Evolutionary conservation across 2,329 filamentous ascomycete genomes (phyloP), one percentile per base, ranked within the genome.

Genomic region (Rhynchosporium secalis): DNA sequence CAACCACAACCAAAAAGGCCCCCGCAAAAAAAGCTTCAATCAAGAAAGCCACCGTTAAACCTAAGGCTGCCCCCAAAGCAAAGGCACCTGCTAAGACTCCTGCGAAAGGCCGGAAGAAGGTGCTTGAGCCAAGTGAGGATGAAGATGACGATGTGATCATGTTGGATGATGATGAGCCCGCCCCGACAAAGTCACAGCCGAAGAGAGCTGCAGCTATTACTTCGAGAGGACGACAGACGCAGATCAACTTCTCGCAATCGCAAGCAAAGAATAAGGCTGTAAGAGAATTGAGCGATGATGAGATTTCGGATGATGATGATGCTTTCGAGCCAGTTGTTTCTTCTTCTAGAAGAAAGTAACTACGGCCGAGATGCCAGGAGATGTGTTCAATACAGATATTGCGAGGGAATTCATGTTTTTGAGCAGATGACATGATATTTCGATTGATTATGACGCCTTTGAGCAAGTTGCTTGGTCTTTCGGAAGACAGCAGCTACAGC

Each of bases 261-360:
- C 79, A 82, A 65, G 58, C 68, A 29, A 72, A 69, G 46, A 68
- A 68, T 41, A 61, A 67, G n/a, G 56, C 66, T 40, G 77, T 80
- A 43, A 77, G 79, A n/a, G 84, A 87, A 70, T 82, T 87, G 59
- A 88, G 85, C 64, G 85, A 87, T 62, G 86, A 88, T 70, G 85
- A 87, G 72, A 86, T 88, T 49, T 84, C 81, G 0, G 83, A 86
- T 61, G 57, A 57, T 48, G 74, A 75, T 61, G 83, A 86, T 72
- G 79, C 79, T 0, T 88, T 88, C 72, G 84, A 87, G 72, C 71
- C 71, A 3, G 65, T 70, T 59, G 54, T 58, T 58, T 58, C 65
- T 15, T 69, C 66, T 43, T 59, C 41, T 8, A 61, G 58, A 62
- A 56, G 52, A 56, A 54, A 45, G 55, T 57, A 38, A 33, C 20